phyloP scores from a whole-genome alignment of 163 green algal genomes.

The Chlorella variabilis region DNA sequence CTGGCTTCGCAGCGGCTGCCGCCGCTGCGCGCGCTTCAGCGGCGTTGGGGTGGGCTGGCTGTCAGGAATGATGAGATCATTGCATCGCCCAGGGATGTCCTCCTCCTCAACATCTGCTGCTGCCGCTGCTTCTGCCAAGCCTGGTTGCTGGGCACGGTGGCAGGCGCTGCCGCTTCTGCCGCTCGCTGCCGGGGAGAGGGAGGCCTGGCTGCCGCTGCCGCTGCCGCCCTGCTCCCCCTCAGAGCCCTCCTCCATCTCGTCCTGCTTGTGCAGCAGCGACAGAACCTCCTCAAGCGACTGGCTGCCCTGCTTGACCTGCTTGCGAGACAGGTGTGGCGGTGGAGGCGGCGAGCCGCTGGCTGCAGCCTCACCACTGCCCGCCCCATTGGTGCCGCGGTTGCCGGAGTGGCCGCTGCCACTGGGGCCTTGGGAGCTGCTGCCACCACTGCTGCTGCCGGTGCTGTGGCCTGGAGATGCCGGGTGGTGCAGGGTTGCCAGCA shows the following conservation, averaged over 20 bases:
- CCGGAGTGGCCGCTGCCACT: neutral
- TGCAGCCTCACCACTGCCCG: neutral
- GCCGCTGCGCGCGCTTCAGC: neutral
- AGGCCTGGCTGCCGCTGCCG: neutral
- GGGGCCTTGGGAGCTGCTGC: neutral
- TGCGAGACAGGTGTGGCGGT: neutral
- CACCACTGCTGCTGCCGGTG: constrained; percentile 20
- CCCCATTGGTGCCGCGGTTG: neutral
- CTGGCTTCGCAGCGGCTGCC: neutral
- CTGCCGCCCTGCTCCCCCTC: neutral
- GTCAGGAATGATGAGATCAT: constrained; percentile 3
- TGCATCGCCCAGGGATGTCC: too few relatives aligned
- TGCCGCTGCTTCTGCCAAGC: neutral
- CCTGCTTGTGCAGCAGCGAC: constrained; percentile 9
- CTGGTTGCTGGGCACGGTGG: too few relatives aligned
- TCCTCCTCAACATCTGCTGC: too few relatives aligned
- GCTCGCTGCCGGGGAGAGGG: neutral
- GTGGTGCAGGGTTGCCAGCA: constrained; percentile 24
- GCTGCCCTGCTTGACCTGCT: constrained; percentile 27
- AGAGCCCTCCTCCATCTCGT: neutral
- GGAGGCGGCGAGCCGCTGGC: too few relatives aligned
- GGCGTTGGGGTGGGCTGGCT: constrained; percentile 29
- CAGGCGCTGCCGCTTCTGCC: neutral
- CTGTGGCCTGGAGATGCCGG: neutral
- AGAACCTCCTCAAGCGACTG: constrained; percentile 12